phyloP scores from a whole-genome alignment of 2,329 filamentous ascomycete species.

The Beauveria brongniartii region DNA sequence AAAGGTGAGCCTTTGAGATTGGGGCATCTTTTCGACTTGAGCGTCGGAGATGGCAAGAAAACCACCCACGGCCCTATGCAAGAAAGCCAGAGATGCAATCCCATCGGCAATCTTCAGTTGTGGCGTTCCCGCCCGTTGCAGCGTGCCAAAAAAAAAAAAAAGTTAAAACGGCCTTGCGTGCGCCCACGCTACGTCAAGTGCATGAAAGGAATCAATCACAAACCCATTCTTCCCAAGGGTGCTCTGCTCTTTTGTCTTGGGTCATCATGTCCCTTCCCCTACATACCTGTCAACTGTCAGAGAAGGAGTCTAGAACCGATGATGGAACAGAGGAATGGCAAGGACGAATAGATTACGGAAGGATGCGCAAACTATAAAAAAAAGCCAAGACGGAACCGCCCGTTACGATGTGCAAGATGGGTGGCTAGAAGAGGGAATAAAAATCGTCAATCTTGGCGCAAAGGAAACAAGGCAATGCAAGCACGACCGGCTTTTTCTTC shows the following conservation, averaged over 20 bases:
- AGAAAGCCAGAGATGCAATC: neutral
- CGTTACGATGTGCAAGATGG: slow-evolving; percentile 7
- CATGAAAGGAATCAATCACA: neutral
- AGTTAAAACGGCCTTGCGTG: neutral
- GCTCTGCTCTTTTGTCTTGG: neutral
- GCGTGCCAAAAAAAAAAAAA: neutral
- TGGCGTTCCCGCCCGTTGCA: slow-evolving; percentile 3
- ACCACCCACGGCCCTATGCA: neutral
- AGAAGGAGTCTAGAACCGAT: neutral
- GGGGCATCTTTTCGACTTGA: neutral
- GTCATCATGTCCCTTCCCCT: neutral
- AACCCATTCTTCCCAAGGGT: neutral
- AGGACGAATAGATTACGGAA: neutral
- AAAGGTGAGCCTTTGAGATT: neutral
- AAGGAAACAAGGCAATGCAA: neutral
- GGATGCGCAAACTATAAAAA: slow-evolving; percentile 3
- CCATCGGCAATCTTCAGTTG: slow-evolving; percentile 8
- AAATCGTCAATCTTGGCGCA: neutral
- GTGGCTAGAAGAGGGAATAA: slow-evolving; percentile 1
- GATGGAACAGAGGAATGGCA: neutral
- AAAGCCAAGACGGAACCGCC: slow-evolving; percentile 10
- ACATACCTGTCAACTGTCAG: neutral
- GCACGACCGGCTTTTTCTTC: neutral
- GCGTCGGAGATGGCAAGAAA: neutral
- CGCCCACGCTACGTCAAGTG: neutral